Evolutionary conservation across 352 stramenopile genomes (phyloP), one percentile per base, ranked within the genome.

Genomic region (Phytopythium aichiense): DNA sequence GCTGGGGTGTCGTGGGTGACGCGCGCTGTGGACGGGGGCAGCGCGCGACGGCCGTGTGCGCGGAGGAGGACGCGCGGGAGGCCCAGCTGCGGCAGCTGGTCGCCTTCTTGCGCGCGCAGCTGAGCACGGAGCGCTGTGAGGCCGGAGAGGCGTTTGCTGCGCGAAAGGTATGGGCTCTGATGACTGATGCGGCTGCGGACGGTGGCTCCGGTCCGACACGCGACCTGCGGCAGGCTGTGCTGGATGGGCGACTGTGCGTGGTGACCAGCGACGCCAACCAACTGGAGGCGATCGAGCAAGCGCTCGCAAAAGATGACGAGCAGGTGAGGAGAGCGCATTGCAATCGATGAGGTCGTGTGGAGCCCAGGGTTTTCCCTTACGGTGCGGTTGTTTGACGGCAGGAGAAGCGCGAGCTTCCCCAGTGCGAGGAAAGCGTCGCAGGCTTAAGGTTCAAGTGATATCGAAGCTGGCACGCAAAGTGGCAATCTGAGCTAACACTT

Each of bases 1-100:
- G 40, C 18, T 48, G 40, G 40, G 13, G 40, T 11, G 3, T 4
- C 5, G 15, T 23, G 18, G n/a, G 16, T 4, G 18, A 7, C 18
- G 40, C 16, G 40, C 7, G 15, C 20, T 23, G 18, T 58, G 33
- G 31, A 30, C 43, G 20, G 49, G 52, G 37, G 18, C 65, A 71
- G 61, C 28, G 62, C 28, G 65, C 56, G 22, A 54, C 56, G 15
- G 12, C n/a, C 15, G 13, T 58, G 37, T 68, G 61, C 28, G 51
- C 16, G 7, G 28, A 48, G 23, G 50, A 72, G 35, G 61, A 68
- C 23, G 53, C 42, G 13, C 61, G 56, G 22, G 38, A 46, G 15
- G 20, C 15, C 9, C 30, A 22, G 25, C 28, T 72, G 33, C 22
- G 16, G 16, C 56, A 61, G n/a, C 56, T 68, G 58, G 58, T 68